Evolutionary conservation across 2,329 filamentous ascomycete genomes (phyloP), one percentile per base, ranked within the genome.

Genomic region (Ophiostoma sp.): DNA sequence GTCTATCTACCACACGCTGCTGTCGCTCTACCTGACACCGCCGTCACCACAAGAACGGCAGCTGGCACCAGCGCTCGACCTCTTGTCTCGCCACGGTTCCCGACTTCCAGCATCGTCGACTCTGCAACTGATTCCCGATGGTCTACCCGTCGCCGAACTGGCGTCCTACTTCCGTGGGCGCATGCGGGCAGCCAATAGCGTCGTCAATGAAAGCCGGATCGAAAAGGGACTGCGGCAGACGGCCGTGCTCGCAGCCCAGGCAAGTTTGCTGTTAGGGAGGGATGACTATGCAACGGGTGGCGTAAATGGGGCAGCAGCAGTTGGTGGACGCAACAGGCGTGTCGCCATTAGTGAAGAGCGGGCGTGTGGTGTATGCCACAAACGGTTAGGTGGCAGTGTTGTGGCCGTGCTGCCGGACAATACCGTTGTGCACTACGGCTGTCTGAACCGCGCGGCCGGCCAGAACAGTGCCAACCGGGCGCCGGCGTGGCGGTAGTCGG

Each of bases 31-130:
- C 80, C 88, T 99, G 2, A 90, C 90, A 1, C 96, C 96, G 0
- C 91, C 93, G 1, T 85, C 90, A 11, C 91, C 92, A 0, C 87
- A 97, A 78, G 82, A 89, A 74, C 88, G 91, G 9, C 92, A 92
- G 76, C 92, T 94, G 80, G 87, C 87, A 1, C 94, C 95, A 0
- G 96, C 96, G 0, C 87, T 99, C 6, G 89, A 92, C 42, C 88
- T 99, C 22, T 89, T 99, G n/a, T 94, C 93, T 59, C 93, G 93
- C 78, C 96, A 99, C 80, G 96, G 96, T 66, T 94, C 95, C 12
- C 92, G 96, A 12, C 88, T 99, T 6, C 95, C 97, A 0, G 94
- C 96, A 0, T 89, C 90, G 4, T 95, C 93, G 45, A 97, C 95
- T 0, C 86, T 99, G 8, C 90, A 92, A 25, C 87, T 99, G 28